phyloP scores from a whole-genome alignment of 805 yeast genomes.

The Metschnikowia lunata region DNA sequence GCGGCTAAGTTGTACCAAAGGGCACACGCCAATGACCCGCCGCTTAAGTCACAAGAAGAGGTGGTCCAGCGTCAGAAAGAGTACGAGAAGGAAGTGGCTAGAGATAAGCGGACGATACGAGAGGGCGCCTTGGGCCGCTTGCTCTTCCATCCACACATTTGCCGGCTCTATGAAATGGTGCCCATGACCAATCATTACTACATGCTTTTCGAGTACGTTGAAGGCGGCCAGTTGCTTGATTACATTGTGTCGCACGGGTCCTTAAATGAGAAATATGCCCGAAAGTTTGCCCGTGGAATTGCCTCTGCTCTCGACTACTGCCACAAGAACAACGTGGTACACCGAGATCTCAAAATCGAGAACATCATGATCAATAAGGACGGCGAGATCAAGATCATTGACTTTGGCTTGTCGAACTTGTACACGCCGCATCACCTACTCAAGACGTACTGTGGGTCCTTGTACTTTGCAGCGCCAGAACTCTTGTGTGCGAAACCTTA shows the following conservation, averaged over 20 bases:
- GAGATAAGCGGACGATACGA: conserved; percentile 88
- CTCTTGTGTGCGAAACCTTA: conserved; percentile 88
- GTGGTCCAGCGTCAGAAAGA: conserved; percentile 61
- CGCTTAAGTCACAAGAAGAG: conserved; percentile 57
- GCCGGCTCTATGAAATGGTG: conserved; percentile 87
- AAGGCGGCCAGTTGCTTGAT: conserved; percentile 97
- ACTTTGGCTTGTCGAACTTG: conserved; percentile 90
- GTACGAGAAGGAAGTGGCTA: conserved; percentile 75
- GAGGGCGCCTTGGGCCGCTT: conserved; percentile 93
- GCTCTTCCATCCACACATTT: conserved; percentile 86
- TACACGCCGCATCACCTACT: conserved; percentile 67
- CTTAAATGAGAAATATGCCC: conserved; percentile 86
- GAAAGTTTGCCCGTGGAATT: conserved; percentile 91
- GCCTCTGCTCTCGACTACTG: conserved; percentile 92
- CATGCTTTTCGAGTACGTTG: conserved; percentile 93
- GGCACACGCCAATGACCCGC: conserved; percentile 65
- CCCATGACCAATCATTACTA: conserved; percentile 96
- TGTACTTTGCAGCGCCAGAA: conserved; percentile 98
- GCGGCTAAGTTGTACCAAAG: conserved; percentile 76
- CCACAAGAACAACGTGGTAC: conserved; percentile 92
- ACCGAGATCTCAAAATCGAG: conserved; percentile 93
- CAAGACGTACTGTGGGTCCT: conserved; percentile 94
- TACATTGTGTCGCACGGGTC: conserved; percentile 96
- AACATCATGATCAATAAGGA: conserved; percentile 89
- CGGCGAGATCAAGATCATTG: conserved; percentile 94